A percentile compares a stretch with the other conserved stretches of the same genome.
Conservation (phyloP, 148 eudicot genomes). For the Suaeda aralocaspica region DNA sequence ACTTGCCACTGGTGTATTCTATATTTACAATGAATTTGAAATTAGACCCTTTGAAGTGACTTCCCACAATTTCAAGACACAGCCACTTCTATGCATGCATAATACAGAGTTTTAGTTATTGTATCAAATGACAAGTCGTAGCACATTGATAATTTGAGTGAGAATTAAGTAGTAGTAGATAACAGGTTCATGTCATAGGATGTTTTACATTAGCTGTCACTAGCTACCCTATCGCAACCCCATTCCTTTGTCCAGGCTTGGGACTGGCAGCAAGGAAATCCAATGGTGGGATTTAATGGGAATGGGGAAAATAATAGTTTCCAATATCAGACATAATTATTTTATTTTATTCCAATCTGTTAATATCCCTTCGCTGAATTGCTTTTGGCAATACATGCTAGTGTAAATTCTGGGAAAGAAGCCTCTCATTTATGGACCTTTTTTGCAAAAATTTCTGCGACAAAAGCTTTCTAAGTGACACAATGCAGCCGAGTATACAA, state of each 20-base stretch:
- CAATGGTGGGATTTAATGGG: background rate
- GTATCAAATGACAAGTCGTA: background rate
- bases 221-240: too few relatives aligned
- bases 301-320: background rate
- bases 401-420: background rate
- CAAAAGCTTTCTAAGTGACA: background rate
- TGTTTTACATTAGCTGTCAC: too few relatives aligned
- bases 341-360: background rate
- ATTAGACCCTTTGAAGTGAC: background rate
- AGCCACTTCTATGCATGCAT: background rate
- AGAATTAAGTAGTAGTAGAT: background rate
- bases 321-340: background rate
- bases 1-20: background rate
- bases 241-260: too few relatives aligned
- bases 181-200: too few relatives aligned
- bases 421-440: background rate
- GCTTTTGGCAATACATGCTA: background rate
- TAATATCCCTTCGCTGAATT: background rate
- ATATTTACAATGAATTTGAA: background rate
- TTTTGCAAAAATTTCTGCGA: background rate
- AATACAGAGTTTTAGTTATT: background rate
- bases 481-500: background rate
- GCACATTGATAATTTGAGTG: background rate
- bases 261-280: too few relatives aligned
- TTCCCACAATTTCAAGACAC: background rate